These are phyloP conservation scores for Fusarium cicatricum DNA, from an alignment of 2,329 filamentous ascomycete genomes.

Conservation along the genomic window DNA sequence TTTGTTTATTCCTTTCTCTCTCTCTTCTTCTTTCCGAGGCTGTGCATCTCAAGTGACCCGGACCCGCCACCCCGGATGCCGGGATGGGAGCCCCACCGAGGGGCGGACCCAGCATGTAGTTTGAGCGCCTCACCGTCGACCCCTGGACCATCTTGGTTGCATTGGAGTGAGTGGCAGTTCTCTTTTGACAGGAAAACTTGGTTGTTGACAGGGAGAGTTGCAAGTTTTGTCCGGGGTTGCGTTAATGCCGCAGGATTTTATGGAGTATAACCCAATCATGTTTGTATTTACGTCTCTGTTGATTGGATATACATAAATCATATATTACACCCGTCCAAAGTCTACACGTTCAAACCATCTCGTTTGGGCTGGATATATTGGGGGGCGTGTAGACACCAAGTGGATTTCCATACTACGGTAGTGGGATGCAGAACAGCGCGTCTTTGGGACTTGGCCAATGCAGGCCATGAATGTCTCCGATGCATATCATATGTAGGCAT, in stretches of 20 bases:
- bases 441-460: too few relatives aligned
- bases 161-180: neutral
- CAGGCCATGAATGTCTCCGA: neutral
- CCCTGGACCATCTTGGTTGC: too few relatives aligned
- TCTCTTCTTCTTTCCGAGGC: constrained; percentile 14
- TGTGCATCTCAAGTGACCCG: constrained; percentile 14
- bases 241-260: too few relatives aligned
- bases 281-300: too few relatives aligned
- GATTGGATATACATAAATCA: too few relatives aligned
- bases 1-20: neutral
- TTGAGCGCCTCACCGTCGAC: constrained; percentile 29
- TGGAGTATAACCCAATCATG: too few relatives aligned
- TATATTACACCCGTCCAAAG: too few relatives aligned
- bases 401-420: too few relatives aligned
- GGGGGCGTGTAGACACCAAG: too few relatives aligned
- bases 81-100: constrained; percentile 24
- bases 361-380: too few relatives aligned
- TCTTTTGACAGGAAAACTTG: neutral
- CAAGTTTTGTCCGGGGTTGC: neutral
- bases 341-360: too few relatives aligned
- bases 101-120: neutral
- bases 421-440: too few relatives aligned
- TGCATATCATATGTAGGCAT: neutral
- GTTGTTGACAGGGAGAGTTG: neutral
- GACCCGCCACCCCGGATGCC: constrained; percentile 35